These are phyloP conservation scores for Cercophora newfieldiana DNA, from an alignment of 495 filamentous ascomycete genomes.

Conservation along the genomic window DNA sequence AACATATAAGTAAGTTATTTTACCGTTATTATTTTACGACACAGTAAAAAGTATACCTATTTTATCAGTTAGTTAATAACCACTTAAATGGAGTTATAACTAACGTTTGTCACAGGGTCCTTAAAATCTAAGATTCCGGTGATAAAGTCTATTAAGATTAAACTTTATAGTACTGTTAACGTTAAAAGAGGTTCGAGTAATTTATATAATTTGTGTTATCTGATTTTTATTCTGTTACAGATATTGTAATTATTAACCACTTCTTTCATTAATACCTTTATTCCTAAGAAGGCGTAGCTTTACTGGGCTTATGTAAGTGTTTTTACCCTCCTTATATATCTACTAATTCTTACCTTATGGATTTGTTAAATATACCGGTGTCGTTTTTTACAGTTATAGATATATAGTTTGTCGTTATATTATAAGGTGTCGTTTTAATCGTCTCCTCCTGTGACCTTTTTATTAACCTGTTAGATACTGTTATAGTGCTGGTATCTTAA, in stretches of 20 bases:
- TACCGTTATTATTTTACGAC: neutral
- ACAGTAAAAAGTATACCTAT: conserved; percentile 1
- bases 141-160: neutral
- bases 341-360: neutral
- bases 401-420: neutral
- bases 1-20: neutral
- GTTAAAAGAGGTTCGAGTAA: conserved; percentile 1
- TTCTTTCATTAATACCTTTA: neutral
- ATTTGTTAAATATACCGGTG: neutral
- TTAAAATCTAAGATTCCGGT: neutral
- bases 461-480: neutral
- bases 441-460: neutral
- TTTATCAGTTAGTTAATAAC: neutral
- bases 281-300: neutral
- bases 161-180: neutral
- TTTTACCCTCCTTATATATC: neutral
- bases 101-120: neutral
- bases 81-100: neutral
- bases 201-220: neutral
- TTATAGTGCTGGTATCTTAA: neutral
- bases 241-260: neutral
- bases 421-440: neutral
- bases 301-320: neutral
- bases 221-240: neutral
- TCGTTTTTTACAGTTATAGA: neutral